Base-by-base conservation (phyloP, 805 yeast genomes). In the Candida stauntonica region DNA sequence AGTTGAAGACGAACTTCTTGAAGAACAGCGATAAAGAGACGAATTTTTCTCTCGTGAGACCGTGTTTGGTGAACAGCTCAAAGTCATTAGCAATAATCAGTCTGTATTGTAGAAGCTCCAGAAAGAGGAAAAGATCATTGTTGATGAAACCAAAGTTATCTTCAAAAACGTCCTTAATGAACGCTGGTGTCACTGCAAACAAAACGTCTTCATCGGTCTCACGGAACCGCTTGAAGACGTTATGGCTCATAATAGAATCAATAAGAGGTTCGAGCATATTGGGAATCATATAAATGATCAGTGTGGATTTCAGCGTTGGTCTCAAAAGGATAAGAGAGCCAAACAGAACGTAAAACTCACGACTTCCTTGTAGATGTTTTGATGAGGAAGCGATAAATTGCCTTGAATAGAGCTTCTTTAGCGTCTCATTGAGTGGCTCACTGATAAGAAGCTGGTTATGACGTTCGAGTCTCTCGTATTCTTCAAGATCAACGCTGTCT, bases 21-120 rank as follows among this genome's bases (percentile, higher is more conserved):
- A 81, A 59, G 41, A 81, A 76, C 2, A 48, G 38, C 2, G 77
- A 59, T 36, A 81, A 66, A 0, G 60, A 50, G 3, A 45, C 41
- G 14, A 70, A 31, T 69, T 68, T 3, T 51, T 64, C 36, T 54
- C 46, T 57, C 24, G 74, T 66, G 20, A 62, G 55, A 4, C 52
- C 64, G 16, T 68, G 69, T 6, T 58, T 62, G 9, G 55, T 57
- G 39, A 73, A 70, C 33, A 80, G 60, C 47, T 80, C 89, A 9
- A 64, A 60, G 52, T 85, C 94, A 46, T 77, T 81, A 2, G 85
- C 72, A 7, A 84, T 76, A 18, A 76, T 70, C 29, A 84, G 58
- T 74, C 84, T 74, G 50, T 79, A 81, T 1, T 87, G 77, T 43
- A 78, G 71, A 8, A 82, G 52, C 46, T 83, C 86, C 41, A 81